Evolutionary conservation across 305 asterid genomes (phyloP), one percentile per base, ranked within the genome.

Genomic region (Fraxinus platypoda): DNA sequence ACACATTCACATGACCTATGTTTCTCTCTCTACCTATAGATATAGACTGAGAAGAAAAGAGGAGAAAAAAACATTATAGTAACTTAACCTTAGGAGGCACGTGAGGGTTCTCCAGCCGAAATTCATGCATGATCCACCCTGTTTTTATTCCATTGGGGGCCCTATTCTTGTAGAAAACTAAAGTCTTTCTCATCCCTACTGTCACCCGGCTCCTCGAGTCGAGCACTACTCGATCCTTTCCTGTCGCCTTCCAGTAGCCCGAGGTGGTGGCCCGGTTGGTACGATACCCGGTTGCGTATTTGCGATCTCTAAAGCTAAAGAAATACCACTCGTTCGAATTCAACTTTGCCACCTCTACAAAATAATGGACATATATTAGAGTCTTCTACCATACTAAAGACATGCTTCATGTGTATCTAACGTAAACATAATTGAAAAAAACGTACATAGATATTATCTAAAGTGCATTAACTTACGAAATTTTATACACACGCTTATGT

Each of bases 61-160:
- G 13, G 12, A 70, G 75, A 2, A 31, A 30, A 26, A 66, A 38
- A 31, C 73, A 64, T 23, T 25, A 64, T 64, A 78, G 8, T 1
- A 37, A 81, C 84, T 6, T 38, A 78, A 95, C 98, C 98, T 94
- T 95, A 62, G 98, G 98, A 54, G 98, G 98, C n/a, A 89, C 59
- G 64, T 87, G 87, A 34, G 98, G 98, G 81, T 91, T 92, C 72
- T 95, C 97, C 0, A 95, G 89, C 73, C 98, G 94, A 79, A 93
- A 95, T 82, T 95, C 98, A 77, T 95, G 98, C 98, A 95, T 95
- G 81, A 95, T 95, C 98, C 98, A 95, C 11, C 89, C 97, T 19
- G 97, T 90, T 85, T 95, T 95, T 83, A 92, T 87, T 74, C 98
- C 98, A 82, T 95, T 91, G 1, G 98, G 98, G 76, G 98, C 98